Evolutionary conservation across 2,329 filamentous ascomycete genomes (phyloP).

Genomic region (Diaporthe vaccinii): DNA sequence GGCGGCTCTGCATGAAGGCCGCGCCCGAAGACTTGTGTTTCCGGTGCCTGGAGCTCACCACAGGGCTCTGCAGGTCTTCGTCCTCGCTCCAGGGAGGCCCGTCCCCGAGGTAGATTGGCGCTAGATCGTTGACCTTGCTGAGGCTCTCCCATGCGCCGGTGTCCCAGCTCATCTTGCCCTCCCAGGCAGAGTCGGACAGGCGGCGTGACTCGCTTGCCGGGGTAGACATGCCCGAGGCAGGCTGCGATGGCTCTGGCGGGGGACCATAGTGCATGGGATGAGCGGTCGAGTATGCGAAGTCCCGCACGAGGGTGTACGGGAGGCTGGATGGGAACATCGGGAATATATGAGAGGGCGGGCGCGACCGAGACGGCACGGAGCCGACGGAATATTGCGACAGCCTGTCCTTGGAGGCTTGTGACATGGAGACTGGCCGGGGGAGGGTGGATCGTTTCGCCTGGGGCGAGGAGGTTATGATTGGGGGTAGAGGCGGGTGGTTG

Average conservation of each 20-base stretch:
- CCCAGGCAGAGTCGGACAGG: constrained; percentile 90
- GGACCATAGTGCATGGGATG: constrained; percentile 96
- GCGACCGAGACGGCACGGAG: constrained; percentile 78
- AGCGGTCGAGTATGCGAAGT: constrained; percentile 89
- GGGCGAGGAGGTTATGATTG: constrained; percentile 68
- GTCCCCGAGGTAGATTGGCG: constrained; percentile 86
- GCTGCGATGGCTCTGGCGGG: constrained; percentile 78
- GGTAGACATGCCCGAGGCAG: constrained; percentile 85
- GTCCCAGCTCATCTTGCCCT: constrained; percentile 74
- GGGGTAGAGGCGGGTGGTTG: constrained; percentile 67
- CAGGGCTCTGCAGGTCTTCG: constrained; percentile 92
- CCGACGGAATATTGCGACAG: constrained; percentile 86
- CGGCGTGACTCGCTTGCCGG: constrained; percentile 84
- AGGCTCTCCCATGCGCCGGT: constrained; percentile 65
- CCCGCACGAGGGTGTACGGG: constrained; percentile 89
- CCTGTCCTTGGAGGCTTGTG: constrained; percentile 83
- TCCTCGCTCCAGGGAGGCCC: constrained; percentile 96
- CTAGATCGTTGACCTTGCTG: constrained; percentile 77
- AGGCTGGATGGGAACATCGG: constrained; percentile 88
- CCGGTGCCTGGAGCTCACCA: constrained; percentile 86
- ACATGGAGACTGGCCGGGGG: constrained; percentile 71
- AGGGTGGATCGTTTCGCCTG: constrained; percentile 70
- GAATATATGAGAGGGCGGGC: constrained; percentile 85
- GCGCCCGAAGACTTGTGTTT: constrained; percentile 83
- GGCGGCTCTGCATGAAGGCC: constrained; percentile 60